Percentiles rank a stretch among this genome's conserved stretches.
phyloP scores from a whole-genome alignment of 2,329 filamentous ascomycete species.

The Rutstroemia sp. region DNA sequence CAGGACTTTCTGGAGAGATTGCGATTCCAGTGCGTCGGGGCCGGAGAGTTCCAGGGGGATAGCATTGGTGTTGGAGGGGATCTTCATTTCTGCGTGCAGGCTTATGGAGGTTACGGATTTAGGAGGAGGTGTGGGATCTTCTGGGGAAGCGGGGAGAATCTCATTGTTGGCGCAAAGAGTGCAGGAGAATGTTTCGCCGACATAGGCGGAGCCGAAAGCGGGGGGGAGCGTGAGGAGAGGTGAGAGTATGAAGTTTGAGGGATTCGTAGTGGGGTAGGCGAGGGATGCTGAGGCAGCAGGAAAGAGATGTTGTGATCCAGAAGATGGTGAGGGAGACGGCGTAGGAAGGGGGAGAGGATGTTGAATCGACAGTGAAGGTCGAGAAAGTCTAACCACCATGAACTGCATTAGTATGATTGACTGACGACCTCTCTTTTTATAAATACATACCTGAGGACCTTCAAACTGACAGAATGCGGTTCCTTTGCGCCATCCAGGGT shows the following conservation, averaged over 20 bases:
- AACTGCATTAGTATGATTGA: background rate
- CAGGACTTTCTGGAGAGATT: conserved; percentile 64
- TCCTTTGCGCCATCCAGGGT: conserved; percentile 48
- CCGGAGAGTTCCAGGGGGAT: conserved; percentile 54
- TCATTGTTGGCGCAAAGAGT: conserved; percentile 97
- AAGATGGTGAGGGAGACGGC: conserved; percentile 33
- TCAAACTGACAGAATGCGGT: conserved; percentile 71
- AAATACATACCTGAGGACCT: conserved; percentile 56
- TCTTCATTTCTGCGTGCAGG: conserved; percentile 92
- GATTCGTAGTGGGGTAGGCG: conserved; percentile 53
- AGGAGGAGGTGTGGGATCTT: conserved; percentile 28
- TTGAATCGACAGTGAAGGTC: conserved; percentile 68
- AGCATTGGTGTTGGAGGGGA: conserved; percentile 54
- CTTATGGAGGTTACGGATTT: conserved; percentile 63
- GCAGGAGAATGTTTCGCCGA: conserved; percentile 91
- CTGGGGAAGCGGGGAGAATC: conserved; percentile 31
- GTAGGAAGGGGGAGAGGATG: conserved; percentile 47
- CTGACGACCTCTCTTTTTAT: background rate
- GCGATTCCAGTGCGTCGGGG: background rate
- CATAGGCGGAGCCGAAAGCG: conserved; percentile 89
- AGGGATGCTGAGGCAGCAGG: conserved; percentile 54
- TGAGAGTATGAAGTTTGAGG: conserved; percentile 41
- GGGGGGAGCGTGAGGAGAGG: conserved; percentile 76
- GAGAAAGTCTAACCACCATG: conserved; percentile 57
- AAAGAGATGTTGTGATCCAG: conserved; percentile 7